phyloP scores from a whole-genome alignment of 129 eudicot species.

The Calendula officinalis region DNA sequence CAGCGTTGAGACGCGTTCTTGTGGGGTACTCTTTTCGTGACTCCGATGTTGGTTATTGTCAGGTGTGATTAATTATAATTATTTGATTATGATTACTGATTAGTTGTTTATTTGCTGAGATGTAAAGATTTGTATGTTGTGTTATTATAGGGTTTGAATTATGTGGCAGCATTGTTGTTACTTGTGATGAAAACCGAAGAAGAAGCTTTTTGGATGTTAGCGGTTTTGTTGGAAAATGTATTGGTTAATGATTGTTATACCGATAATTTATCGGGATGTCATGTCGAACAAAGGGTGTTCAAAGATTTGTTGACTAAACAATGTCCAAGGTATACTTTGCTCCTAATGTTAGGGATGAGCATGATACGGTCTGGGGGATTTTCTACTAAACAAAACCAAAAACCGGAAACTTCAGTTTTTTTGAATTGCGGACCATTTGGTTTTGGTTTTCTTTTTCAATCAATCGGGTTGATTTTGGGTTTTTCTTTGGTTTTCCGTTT shows the following conservation, averaged over 20 bases:
- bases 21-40: constrained; percentile 94
- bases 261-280: constrained; percentile 73
- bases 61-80: constrained; percentile 34
- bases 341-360: no score
- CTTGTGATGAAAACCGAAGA: constrained; percentile 93
- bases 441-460: no score
- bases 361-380: no score
- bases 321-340: constrained; percentile 55
- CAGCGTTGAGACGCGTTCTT: constrained; percentile 87
- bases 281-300: constrained; percentile 81
- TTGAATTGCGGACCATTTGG: no score
- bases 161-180: constrained; percentile 73
- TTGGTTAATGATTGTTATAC: constrained; percentile 72
- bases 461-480: no score
- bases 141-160: constrained; percentile 63
- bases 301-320: constrained; percentile 65
- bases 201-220: constrained; percentile 94
- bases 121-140: not conserved
- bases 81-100: no score
- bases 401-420: no score
- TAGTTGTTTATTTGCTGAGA: not conserved
- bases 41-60: constrained; percentile 94
- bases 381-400: no score
- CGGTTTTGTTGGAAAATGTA: constrained; percentile 70
- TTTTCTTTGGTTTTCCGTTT: no score